Base-by-base conservation (phyloP, 2,329 filamentous ascomycete species). In the Fusarium nurragi region DNA sequence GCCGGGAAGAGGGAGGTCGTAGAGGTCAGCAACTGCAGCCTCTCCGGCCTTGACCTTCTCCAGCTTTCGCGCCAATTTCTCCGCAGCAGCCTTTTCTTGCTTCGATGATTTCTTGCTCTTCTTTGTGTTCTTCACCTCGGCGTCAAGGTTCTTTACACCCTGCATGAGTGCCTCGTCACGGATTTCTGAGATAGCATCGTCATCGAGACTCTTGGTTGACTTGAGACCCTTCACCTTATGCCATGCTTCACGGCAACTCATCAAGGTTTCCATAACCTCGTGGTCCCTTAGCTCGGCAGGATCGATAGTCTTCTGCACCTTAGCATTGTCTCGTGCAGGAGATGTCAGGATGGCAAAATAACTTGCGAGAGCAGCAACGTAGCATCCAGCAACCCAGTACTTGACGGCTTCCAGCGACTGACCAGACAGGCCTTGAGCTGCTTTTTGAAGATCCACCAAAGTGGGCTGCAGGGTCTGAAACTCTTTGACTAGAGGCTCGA, bases 331-430 rank as follows among this genome's bases (percentile, higher is more conserved):
- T 46, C 88, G 83, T 3, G 89, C 85, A 1, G 92, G 89, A 1
- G 93, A 97, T 12, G 93, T 92, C n/a, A 99, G 80, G 32, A 98
- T 86, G 34, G 94, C 92, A 76, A 99, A 97, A 77, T 99, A 99
- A 87, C 97, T 94, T 45, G 91, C 90, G 68, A 99, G 83, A 2
- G 92, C 86, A 39, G 91, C 93, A 22, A 98, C 82, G 74, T 99
- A 98, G 59, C 93, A 92, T 6, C 92, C 90, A 36, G 97, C 82
- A 12, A 94, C 88, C 76, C 92, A 89, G 74, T 91, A 89, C 75
- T 94, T 95, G 57, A 92, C 83, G 10, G 88, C 81, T 21, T 86
- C 80, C n/a, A 90, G 76, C 3, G 86, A 86, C 54, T 79, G 82
- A 59, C 75, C 79, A 12, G 78, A 76, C 70, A 81, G 83, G 8